Percentiles rank a stretch among this genome's conserved stretches.
These are phyloP conservation scores for Eimeria zaria DNA, from an alignment of 169 alveolate genomes.

Conservation along the genomic window DNA sequence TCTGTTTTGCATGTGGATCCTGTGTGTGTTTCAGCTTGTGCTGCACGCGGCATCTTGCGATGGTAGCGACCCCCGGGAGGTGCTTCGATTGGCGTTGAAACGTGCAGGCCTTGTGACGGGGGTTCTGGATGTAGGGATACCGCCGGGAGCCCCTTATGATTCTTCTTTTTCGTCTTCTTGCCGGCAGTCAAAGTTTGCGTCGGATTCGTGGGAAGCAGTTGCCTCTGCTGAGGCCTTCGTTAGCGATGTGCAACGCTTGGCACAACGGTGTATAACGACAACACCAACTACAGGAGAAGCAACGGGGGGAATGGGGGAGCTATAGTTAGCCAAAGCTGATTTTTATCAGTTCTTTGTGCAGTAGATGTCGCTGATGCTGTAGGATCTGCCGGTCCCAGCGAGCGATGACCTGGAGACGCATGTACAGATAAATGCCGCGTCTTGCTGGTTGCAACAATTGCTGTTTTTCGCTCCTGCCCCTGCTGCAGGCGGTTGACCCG, in stretches of 20 bases:
- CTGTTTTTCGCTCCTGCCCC: background rate
- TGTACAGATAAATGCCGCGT: background rate
- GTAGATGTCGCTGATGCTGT: background rate
- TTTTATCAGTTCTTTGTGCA: no score
- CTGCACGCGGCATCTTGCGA: constrained; percentile 34
- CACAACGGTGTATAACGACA: background rate
- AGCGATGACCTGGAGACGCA: background rate
- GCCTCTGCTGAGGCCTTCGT: constrained; percentile 59
- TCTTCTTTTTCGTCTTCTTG: background rate
- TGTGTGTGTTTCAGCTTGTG: constrained; percentile 27
- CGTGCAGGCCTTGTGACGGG: constrained; percentile 46
- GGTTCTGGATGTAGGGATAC: background rate
- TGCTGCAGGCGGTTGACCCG: background rate
- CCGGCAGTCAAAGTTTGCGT: background rate
- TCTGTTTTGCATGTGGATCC: background rate
- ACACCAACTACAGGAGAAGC: background rate
- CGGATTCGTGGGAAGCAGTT: constrained; percentile 21
- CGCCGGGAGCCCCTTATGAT: background rate
- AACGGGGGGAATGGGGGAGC: background rate
- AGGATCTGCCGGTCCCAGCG: background rate
- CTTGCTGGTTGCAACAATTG: background rate
- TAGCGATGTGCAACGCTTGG: constrained; percentile 41
- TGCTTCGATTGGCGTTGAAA: constrained; percentile 4
- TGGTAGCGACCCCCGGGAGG: constrained; percentile 18
- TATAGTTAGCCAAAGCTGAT: no score